A percentile compares a stretch with the other conserved stretches of the same genome.
Evolutionary conservation across 2,329 filamentous ascomycete species (phyloP).

Genomic region (Penicillium sp.): DNA sequence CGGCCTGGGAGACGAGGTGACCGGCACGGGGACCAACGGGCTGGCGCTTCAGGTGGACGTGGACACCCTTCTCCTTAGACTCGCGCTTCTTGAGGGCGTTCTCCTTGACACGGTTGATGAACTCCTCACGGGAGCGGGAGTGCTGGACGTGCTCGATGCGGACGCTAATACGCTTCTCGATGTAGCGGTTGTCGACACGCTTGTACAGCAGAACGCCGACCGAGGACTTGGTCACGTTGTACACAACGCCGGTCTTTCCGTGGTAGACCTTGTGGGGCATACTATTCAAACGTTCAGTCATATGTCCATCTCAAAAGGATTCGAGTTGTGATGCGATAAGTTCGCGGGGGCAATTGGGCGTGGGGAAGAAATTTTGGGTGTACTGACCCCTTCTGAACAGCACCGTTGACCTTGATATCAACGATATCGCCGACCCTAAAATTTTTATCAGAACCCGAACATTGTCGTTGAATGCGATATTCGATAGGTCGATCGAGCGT

Average conservation of each 20-base stretch:
- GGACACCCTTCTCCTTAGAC: constrained; percentile 82
- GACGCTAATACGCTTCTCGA: constrained; percentile 99
- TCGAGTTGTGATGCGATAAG: too few species aligned
- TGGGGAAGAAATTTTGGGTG: constrained; percentile 16
- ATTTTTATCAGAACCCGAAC: constrained; percentile 40
- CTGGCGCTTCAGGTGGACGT: constrained; percentile 89
- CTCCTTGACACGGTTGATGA: constrained; percentile 91
- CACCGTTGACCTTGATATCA: constrained; percentile 98
- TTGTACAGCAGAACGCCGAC: constrained; percentile 99
- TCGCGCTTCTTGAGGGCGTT: constrained; percentile 89
- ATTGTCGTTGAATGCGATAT: constrained; percentile 7
- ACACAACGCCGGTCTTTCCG: constrained; percentile 96
- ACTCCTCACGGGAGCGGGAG: constrained; percentile 94
- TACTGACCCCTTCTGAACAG: constrained; percentile 91
- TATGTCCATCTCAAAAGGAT: neutral
- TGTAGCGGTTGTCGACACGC: constrained; percentile 98
- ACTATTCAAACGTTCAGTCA: constrained; percentile 46
- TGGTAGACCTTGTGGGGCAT: constrained; percentile 99
- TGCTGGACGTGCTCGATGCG: constrained; percentile 94
- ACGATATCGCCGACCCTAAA: constrained; percentile 92
- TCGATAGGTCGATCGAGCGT: constrained; percentile 34
- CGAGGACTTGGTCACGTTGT: constrained; percentile 98
- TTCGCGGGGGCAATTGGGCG: too few species aligned
- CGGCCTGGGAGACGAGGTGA: constrained; percentile 70
- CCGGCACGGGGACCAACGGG: constrained; percentile 73